A percentile compares a stretch with the other conserved stretches of the same genome.
Evolutionary conservation across 2,329 filamentous ascomycete species (phyloP).

Genomic region (Phaeosphaeriaceae sp.): DNA sequence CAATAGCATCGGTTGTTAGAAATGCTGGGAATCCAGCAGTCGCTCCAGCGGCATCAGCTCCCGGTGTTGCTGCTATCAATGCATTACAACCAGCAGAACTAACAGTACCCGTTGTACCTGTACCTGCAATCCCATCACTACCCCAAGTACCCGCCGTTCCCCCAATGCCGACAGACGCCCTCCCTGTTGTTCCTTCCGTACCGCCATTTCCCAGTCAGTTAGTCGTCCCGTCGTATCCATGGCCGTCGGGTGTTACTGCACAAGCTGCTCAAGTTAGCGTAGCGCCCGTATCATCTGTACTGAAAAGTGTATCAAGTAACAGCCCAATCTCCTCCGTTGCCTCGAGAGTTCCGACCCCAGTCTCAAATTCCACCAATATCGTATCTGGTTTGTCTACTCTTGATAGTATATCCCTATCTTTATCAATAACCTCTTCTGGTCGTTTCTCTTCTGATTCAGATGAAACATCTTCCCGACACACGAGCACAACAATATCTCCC

Average conservation of each 20-base stretch:
- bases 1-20: neutral
- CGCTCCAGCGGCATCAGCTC: slow-evolving; percentile 15
- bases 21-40: neutral
- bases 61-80: neutral
- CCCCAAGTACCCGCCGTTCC: slow-evolving; percentile 23
- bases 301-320: slow-evolving; percentile 8
- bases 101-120: slow-evolving; percentile 8
- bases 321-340: slow-evolving; percentile 4
- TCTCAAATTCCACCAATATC: slow-evolving; percentile 26
- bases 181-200: slow-evolving; percentile 40
- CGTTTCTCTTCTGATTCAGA: slow-evolving; percentile 12
- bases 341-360: slow-evolving; percentile 5
- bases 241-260: slow-evolving; percentile 28
- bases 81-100: slow-evolving; percentile 8
- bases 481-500: slow-evolving; percentile 19
- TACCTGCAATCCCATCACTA: slow-evolving; percentile 11
- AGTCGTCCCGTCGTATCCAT: slow-evolving; percentile 44
- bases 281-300: slow-evolving; percentile 10
- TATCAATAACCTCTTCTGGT: slow-evolving; percentile 18
- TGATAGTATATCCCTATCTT: slow-evolving; percentile 4
- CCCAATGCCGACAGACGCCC: slow-evolving; percentile 11
- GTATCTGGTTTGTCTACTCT: slow-evolving; percentile 6
- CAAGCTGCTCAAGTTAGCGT: slow-evolving; percentile 9
- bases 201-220: slow-evolving; percentile 45
- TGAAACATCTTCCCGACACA: slow-evolving; percentile 13